These are phyloP conservation scores for Penicillium manginii DNA, from an alignment of 495 filamentous ascomycete species.

Conservation along the genomic window DNA sequence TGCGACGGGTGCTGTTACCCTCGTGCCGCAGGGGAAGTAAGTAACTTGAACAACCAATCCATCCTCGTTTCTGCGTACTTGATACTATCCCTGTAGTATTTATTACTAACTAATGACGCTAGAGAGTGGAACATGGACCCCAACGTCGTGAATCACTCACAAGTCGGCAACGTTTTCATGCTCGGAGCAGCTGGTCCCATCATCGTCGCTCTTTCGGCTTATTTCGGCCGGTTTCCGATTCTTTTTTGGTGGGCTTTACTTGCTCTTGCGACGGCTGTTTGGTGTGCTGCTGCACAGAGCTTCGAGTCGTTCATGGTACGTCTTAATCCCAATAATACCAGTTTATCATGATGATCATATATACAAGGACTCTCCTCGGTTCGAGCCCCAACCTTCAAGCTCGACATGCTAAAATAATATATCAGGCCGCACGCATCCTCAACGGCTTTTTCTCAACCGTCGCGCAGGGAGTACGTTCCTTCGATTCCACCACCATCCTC, in stretches of 20 bases:
- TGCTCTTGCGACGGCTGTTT: slow-evolving; percentile 51
- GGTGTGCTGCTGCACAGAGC: slow-evolving; percentile 55
- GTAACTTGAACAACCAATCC: no score
- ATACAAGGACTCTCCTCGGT: no score
- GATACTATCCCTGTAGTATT: background rate
- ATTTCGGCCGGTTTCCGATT: slow-evolving; percentile 61
- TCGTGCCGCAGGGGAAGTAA: slow-evolving; percentile 54
- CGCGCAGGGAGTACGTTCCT: slow-evolving; percentile 37
- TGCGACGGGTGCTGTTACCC: slow-evolving; percentile 56
- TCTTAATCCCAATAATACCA: no score
- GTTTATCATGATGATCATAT: no score
- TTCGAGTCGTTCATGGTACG: slow-evolving; percentile 56
- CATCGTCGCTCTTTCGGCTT: slow-evolving; percentile 57
- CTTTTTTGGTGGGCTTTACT: slow-evolving; percentile 61
- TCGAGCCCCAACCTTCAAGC: no score
- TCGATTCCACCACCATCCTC: background rate
- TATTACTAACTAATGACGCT: background rate
- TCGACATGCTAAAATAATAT: background rate
- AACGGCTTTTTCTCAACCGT: slow-evolving; percentile 68
- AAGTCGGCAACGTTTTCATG: slow-evolving; percentile 63
- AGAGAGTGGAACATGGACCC: slow-evolving; percentile 51
- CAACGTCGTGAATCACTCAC: slow-evolving; percentile 57
- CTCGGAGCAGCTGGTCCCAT: slow-evolving; percentile 59
- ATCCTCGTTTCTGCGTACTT: no score
- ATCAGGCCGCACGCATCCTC: slow-evolving; percentile 56